phyloP scores from a whole-genome alignment of 192 early-diverging fungal species.

The Coemansia guatemalensis region DNA sequence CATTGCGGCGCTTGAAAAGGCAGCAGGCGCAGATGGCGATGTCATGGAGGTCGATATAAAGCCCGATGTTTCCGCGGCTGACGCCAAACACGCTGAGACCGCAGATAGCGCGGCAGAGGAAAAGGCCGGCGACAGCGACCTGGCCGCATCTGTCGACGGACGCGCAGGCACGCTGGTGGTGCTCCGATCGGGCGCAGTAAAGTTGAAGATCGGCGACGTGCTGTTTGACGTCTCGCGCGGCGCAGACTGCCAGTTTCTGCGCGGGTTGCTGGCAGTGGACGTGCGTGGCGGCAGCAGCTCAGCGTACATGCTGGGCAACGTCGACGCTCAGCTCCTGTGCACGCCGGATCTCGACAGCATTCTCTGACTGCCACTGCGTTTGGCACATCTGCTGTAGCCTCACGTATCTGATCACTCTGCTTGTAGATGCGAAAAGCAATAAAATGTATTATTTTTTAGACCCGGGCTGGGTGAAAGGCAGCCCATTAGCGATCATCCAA shows the following conservation, averaged over 20 bases:
- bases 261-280: constrained; percentile 36
- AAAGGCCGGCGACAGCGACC: constrained; percentile 4
- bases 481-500: neutral
- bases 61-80: neutral
- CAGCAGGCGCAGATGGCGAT: neutral
- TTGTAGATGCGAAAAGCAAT: no score
- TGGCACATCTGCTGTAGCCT: no score
- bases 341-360: constrained; percentile 48
- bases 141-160: constrained; percentile 21
- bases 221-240: constrained; percentile 45
- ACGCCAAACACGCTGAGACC: neutral
- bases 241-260: constrained; percentile 46
- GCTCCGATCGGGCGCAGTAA: constrained; percentile 37
- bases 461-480: neutral
- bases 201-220: constrained; percentile 38
- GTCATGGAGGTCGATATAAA: no score
- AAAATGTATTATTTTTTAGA: no score
- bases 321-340: constrained; percentile 38
- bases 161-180: constrained; percentile 46
- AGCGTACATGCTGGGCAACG: constrained; percentile 41
- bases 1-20: constrained; percentile 10
- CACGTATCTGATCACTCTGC: no score
- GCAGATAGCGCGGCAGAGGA: constrained; percentile 16
- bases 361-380: neutral
- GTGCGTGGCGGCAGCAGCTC: constrained; percentile 9